Percentiles rank a stretch among this genome's conserved stretches.
These are phyloP conservation scores for Coemansia sp. DNA, from an alignment of 192 early-diverging fungal species.

Conservation along the genomic window DNA sequence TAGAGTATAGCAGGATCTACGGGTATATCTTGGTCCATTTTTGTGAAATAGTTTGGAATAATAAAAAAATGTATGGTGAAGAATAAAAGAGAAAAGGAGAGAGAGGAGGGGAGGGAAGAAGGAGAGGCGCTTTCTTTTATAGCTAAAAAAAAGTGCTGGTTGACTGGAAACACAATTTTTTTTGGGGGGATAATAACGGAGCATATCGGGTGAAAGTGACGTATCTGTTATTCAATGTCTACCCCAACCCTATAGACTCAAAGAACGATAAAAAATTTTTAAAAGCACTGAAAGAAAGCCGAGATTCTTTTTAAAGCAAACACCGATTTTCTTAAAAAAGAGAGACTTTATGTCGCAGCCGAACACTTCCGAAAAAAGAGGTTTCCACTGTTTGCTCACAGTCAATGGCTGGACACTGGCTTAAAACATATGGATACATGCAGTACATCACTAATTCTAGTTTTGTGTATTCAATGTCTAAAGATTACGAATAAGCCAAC, in stretches of 20 bases:
- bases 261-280: neutral
- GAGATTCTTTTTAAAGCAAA: neutral
- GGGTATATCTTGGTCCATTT: neutral
- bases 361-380: neutral
- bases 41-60: neutral
- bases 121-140: neutral
- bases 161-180: neutral
- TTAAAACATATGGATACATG: neutral
- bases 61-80: neutral
- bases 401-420: neutral
- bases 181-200: neutral
- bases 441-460: neutral
- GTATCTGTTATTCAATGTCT: neutral
- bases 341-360: neutral
- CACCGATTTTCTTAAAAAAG: neutral
- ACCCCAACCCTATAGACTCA: neutral
- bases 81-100: neutral
- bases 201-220: neutral
- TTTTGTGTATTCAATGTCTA: neutral
- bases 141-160: neutral
- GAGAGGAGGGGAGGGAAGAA: neutral
- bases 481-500: neutral
- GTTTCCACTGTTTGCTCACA: neutral
- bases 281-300: neutral
- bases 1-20: neutral